Evolutionary conservation across 768 basidiomycete species (phyloP), one percentile per base, ranked within the genome.

Genomic region (Clavaria fumosa): DNA sequence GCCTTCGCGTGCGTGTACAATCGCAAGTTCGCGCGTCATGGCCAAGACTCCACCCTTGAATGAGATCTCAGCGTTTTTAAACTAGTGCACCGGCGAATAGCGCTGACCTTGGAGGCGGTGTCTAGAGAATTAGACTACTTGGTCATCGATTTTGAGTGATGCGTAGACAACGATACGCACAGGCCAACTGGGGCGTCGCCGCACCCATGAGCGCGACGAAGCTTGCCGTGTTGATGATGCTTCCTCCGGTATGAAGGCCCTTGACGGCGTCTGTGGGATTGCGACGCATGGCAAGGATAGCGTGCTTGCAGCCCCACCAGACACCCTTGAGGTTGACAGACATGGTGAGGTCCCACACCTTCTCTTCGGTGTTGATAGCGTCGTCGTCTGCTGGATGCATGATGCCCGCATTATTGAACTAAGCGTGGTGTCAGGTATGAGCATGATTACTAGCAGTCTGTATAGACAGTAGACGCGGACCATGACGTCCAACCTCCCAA

Each of bases 241-340:
- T 88, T 41, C 85, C 85, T 31, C 85, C 85, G 7, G 64, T 61
- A 50, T 70, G 78, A 9, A 97, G 70, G 3, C 84, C 82, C 56
- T 79, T 86, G 43, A 70, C 61, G 42, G 70, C 69, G 41, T 96
- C 90, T 32, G 72, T 72, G 7, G 85, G 72, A 59, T 99, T 99
- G 44, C 85, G 59, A 43, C 86, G 78, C 93, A 99, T 99, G 24
- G 95, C 95, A 36, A 79, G 64, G 52, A 99, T 91, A 4, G 93
- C 95, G 51, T 97, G 79, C 60, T 96, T 97, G 69, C 83, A 91
- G 22, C 95, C 95, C 78, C 81, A 99, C 95, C 93, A 97, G 42
- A 97, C 95, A 36, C 95, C 95, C 61, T 97, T 99, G 52, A 93
- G 73, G 56, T 97, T 97, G 64, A 96, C 76, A 45, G 78, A 71